A percentile compares a stretch with the other conserved stretches of the same genome.
phyloP scores from a whole-genome alignment of 371 early-diverging fungal genomes.

The Mucor circinelloides region DNA sequence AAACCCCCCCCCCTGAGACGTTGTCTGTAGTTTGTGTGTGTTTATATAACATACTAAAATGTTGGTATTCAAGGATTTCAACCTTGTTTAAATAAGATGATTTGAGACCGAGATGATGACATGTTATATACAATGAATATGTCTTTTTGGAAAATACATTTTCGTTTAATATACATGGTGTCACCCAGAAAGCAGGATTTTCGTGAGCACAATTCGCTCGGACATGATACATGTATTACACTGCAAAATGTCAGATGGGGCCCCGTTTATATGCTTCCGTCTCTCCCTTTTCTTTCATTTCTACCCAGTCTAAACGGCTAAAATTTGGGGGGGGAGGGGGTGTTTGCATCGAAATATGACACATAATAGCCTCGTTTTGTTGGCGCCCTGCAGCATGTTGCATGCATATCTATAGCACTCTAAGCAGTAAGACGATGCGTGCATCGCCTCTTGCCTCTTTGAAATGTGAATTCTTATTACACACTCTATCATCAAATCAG shows the following conservation, averaged over 20 bases:
- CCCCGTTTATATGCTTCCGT: not conserved
- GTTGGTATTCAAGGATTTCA: not conserved
- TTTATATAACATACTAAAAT: too few relatives aligned
- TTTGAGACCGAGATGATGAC: not conserved
- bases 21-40: not conserved
- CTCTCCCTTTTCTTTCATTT: not conserved
- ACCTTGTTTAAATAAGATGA: not conserved
- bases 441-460: not conserved
- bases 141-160: too few relatives aligned
- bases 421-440: not conserved
- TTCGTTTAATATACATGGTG: not conserved
- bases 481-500: not conserved
- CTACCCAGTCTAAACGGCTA: not conserved
- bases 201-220: not conserved
- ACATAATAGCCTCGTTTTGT: not conserved
- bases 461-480: not conserved
- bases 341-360: not conserved
- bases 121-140: not conserved
- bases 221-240: not conserved
- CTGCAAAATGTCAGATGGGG: not conserved
- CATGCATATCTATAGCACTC: not conserved
- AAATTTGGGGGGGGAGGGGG: not conserved
- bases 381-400: not conserved
- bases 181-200: not conserved
- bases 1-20: not conserved